Percentiles rank a stretch among this genome's conserved stretches.
Evolutionary conservation across 805 yeast species (phyloP).

Genomic region (Metschnikowia amazonensis): DNA sequence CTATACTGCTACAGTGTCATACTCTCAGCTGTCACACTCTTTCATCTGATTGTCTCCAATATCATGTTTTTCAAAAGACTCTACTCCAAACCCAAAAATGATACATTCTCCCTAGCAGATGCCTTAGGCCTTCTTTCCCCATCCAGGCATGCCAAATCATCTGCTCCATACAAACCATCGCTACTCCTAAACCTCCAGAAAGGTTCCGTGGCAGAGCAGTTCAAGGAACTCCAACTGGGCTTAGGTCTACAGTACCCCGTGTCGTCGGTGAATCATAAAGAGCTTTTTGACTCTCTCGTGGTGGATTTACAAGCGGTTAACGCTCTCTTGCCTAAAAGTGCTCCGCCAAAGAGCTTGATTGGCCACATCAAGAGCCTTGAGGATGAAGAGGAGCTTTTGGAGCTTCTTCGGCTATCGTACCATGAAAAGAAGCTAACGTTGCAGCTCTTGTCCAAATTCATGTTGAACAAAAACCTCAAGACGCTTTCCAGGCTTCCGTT

Average conservation of each 20-base stretch:
- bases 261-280: constrained; percentile 10
- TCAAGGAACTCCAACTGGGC: constrained; percentile 10
- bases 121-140: constrained; percentile 36
- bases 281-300: constrained; percentile 22
- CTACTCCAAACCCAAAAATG: constrained; percentile 8
- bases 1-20: too few relatives aligned
- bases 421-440: constrained; percentile 26
- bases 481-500: constrained; percentile 17
- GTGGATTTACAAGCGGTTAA: constrained; percentile 22
- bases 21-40: too few relatives aligned
- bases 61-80: too few relatives aligned
- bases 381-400: constrained; percentile 20
- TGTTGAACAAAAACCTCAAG: constrained; percentile 24
- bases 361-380: constrained; percentile 18
- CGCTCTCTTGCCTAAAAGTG: constrained; percentile 7
- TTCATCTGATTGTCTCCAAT: too few relatives aligned
- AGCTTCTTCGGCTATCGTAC: constrained; percentile 23
- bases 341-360: constrained; percentile 16
- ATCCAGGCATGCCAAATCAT: constrained; percentile 9
- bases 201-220: constrained; percentile 33
- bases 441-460: constrained; percentile 24
- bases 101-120: constrained; percentile 25
- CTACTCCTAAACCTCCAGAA: constrained; percentile 29
- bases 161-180: constrained; percentile 29
- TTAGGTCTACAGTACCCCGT: constrained; percentile 2